Evolutionary conservation across 768 basidiomycete genomes (phyloP), one percentile per base, ranked within the genome.

Genomic region (Rhodotorula sphaerocarpa): DNA sequence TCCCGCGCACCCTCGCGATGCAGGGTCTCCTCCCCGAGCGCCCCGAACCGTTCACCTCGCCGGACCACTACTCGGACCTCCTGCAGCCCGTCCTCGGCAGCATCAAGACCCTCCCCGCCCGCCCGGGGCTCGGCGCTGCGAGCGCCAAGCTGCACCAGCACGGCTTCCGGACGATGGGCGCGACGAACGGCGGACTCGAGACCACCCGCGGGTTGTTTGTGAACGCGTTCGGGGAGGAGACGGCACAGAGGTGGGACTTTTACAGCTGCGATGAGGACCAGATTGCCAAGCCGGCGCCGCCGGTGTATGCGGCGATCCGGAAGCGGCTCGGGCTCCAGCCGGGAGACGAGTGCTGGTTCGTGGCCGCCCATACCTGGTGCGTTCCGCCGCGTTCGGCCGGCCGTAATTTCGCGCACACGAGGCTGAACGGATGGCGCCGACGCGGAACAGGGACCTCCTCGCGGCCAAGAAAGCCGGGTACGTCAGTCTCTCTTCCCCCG

Each of bases 391-490:
- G 18, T 44, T 41, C 27, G 14, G 9, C 30, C 23, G 7, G 1
- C 5, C n/a, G 3, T 25, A 7, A 5, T 0, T 44, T 14, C 28
- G 3, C 9, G 39, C 9, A 39, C 9, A 9, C 11, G 39, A 10
- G 10, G 39, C 9, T 39, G 9, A 21, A 44, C 43, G 43, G n/a
- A n/a, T n/a, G n/a, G n/a, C 43, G 9, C 23, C 43, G 23, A 21
- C 43, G 43, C 23, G 15, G 7, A 7, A 14, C 51, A 60, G 59
- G 64, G 66, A 67, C 33, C 44, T 67, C 2, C 36, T 45, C 34
- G 62, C 66, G 5, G 66, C 66, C 0, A 60, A 55, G 34, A 59
- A 57, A 33, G 66, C 66, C 28, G 66, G 66, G 66, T 67, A 12
- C 46, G 65, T 33, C 16, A 3, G 43, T 7, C 50, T 27, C 16